These are phyloP conservation scores for Fagopyrum esculentum DNA, from an alignment of 148 eudicot species.

Conservation along the genomic window DNA sequence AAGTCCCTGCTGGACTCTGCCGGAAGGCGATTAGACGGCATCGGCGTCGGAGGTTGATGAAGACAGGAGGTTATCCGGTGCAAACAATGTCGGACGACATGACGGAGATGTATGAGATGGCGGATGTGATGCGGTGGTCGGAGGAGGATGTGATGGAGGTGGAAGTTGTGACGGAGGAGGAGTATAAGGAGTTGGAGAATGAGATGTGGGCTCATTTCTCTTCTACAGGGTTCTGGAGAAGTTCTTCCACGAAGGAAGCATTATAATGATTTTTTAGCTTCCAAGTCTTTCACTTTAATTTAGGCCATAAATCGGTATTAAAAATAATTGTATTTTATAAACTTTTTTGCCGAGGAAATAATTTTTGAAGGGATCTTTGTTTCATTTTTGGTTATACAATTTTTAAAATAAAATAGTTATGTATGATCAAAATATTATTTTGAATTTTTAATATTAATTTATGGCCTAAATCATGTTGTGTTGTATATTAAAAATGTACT, in stretches of 20 bases:
- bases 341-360: no score
- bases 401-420: no score
- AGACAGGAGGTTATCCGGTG: neutral
- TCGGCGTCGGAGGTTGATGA: neutral
- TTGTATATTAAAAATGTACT: no score
- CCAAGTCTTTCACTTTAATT: neutral
- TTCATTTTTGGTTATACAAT: no score
- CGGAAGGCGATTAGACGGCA: constrained; percentile 13
- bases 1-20: constrained; percentile 46
- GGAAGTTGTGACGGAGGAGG: neutral
- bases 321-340: no score
- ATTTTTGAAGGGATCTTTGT: no score
- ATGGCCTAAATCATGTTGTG: no score
- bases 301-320: no score
- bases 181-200: constrained; percentile 15
- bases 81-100: neutral
- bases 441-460: no score
- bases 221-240: constrained; percentile 16
- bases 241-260: neutral
- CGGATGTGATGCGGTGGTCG: neutral
- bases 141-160: neutral
- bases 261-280: neutral
- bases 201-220: constrained; percentile 20
- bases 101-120: neutral
- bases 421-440: no score